Percentiles rank a stretch among this genome's conserved stretches.
Evolutionary conservation across 2,329 filamentous ascomycete species (phyloP).

Genomic region (Pseudogymnoascus sp.): DNA sequence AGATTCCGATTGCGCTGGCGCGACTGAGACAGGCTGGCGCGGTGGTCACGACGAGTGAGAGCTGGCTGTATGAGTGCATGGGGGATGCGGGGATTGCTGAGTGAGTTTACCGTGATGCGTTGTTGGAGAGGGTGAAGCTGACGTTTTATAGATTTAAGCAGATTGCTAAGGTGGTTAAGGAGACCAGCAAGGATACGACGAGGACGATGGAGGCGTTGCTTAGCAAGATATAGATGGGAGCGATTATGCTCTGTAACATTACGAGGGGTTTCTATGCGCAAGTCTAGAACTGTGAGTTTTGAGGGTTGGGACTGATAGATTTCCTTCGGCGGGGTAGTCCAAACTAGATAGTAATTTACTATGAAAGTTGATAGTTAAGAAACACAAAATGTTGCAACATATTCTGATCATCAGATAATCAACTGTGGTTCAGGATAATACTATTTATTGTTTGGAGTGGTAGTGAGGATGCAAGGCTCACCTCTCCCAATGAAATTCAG

Average conservation of each 20-base stretch:
- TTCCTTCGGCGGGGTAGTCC: background rate
- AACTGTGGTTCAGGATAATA: background rate
- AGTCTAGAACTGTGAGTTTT: background rate
- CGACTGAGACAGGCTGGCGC: constrained; percentile 70
- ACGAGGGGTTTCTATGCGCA: background rate
- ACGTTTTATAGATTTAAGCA: constrained; percentile 51
- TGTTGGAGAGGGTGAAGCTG: constrained; percentile 10
- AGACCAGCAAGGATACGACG: constrained; percentile 63
- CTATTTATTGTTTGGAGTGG: background rate
- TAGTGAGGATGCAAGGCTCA: background rate
- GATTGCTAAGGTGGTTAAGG: constrained; percentile 72
- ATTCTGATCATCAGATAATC: background rate
- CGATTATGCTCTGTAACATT: background rate
- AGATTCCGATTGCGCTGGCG: constrained; percentile 71
- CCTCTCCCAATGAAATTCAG: background rate
- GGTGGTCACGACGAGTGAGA: constrained; percentile 79
- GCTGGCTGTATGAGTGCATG: constrained; percentile 81
- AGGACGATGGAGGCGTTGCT: constrained; percentile 59
- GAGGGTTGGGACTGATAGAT: background rate
- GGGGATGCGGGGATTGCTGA: constrained; percentile 68
- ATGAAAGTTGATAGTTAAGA: background rate
- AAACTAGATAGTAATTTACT: background rate
- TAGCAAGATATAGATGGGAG: constrained; percentile 52
- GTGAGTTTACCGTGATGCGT: constrained; percentile 24
- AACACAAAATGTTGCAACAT: background rate